Conservation (phyloP, 495 filamentous ascomycete genomes). For the Emericellopsis terricola region DNA sequence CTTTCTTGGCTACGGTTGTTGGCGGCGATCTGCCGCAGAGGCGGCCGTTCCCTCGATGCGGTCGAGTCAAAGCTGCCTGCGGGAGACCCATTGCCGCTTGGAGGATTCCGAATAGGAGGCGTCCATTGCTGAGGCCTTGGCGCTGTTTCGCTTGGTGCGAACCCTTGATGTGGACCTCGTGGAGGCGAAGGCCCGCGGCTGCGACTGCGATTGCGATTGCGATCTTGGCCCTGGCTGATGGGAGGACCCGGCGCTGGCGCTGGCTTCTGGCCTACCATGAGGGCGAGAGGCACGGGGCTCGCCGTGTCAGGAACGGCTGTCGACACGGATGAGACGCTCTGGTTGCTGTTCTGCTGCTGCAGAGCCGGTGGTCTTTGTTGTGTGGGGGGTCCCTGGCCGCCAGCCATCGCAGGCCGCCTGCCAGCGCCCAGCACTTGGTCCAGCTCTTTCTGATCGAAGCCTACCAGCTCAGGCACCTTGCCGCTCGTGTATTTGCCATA, state of each 20-base stretch:
- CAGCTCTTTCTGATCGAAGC: constrained; percentile 65
- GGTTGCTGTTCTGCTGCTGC: constrained; percentile 3
- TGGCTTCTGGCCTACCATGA: too few species aligned
- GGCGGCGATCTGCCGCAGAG: constrained; percentile 25
- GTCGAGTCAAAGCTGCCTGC: constrained; percentile 26
- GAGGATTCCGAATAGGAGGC: constrained; percentile 13
- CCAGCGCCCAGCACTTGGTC: constrained; percentile 44
- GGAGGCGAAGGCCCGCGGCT: too few species aligned
- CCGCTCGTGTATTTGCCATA: constrained; percentile 91
- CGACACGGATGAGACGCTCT: constrained; percentile 2
- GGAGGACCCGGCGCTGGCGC: too few species aligned
- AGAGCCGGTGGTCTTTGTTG: constrained; percentile 2
- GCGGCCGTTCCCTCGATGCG: constrained; percentile 20
- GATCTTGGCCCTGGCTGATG: too few species aligned
- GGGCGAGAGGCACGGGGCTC: constrained; percentile 3
- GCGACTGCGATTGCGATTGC: too few species aligned
- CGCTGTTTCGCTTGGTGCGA: too few species aligned
- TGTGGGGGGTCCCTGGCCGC: too few species aligned
- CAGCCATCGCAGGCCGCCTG: too few species aligned
- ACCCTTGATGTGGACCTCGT: too few species aligned
- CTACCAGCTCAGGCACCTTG: constrained; percentile 55
- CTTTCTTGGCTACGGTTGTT: constrained; percentile 40
- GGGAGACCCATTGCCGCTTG: constrained; percentile 22
- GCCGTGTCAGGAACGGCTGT: neutral
- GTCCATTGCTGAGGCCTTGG: too few species aligned